Base-by-base conservation (phyloP, 495 filamentous ascomycete genomes). In the Aspergillus sclerotiicarbonarius region DNA sequence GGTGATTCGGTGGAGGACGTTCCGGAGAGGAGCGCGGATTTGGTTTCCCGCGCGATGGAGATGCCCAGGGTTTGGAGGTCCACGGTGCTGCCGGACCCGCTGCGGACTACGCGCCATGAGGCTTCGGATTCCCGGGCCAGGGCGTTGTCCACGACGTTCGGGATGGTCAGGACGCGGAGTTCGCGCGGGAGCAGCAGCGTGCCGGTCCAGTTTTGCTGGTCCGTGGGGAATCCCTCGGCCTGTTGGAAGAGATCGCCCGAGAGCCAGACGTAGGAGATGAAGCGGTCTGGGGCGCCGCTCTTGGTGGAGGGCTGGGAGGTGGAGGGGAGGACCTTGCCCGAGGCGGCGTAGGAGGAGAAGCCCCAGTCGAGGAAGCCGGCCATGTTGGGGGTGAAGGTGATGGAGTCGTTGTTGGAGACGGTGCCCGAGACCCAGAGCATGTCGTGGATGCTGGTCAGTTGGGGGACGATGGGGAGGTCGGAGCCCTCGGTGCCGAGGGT, bases 331-430 rank as follows among this genome's bases (percentile, higher is more conserved):
- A 66, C 51, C 37, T 63, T 61, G 6, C 64, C 64, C 2, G 64
- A 54, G n/a, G 58, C 64, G 1, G 64, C 64, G 35, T 66, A 66
- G 1, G 51, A 58, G 1, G 61, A 58, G 10, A 49, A 15, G 8
- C 64, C 64, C 61, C 64, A 66, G 61, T 66, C 64, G 20, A 66
- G 53, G 10, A 63, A 53, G 58, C 64, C 64, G 10, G 56, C 64
- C 64, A 66, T 66, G 43, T 48, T 49, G 4, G 64, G 64, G 16
- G 51, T 59, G 55, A 66, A 66, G 8, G 29, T 16, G 8, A 55
- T 45, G 2, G 35, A 25, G 13, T 56, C 20, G 31, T 55, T 39
- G n/a, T 8, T 54, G 10, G 55, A 46, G 4, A 66, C 45, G 37
- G 51, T 44, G 1, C 64, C 64, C 3, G 61, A 31, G 1, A 54